These are phyloP conservation scores for Zygotorulaspora mrakii DNA, from an alignment of 1,139 yeast species.

Conservation along the genomic window DNA sequence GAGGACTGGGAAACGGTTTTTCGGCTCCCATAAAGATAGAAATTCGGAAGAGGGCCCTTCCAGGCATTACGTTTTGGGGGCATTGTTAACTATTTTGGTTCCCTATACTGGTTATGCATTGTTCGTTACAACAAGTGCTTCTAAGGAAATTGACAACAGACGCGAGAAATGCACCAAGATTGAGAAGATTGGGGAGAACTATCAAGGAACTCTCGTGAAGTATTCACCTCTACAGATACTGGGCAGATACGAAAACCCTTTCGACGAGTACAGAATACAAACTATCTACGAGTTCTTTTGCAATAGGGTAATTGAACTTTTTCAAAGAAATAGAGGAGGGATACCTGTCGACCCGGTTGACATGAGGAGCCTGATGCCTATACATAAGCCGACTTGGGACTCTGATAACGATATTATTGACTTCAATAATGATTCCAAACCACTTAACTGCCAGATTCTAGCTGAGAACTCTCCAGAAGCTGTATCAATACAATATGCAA, in stretches of 20 bases:
- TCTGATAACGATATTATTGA: constrained; percentile 30
- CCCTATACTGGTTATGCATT: constrained; percentile 69
- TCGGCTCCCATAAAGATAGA: constrained; percentile 7
- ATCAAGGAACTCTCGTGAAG: constrained; percentile 35
- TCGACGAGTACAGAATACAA: constrained; percentile 85
- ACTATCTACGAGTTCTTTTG: constrained; percentile 79
- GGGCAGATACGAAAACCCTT: constrained; percentile 88
- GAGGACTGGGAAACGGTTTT: constrained; percentile 2
- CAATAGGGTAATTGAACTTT: constrained; percentile 66
- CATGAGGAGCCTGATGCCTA: constrained; percentile 55
- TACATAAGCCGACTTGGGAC: constrained; percentile 46
- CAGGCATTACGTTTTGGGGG: constrained; percentile 18
- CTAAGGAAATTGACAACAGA: constrained; percentile 53
- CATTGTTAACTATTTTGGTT: constrained; percentile 39
- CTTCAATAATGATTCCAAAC: constrained; percentile 42
- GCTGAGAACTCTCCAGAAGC: constrained; percentile 21
- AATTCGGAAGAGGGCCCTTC: constrained; percentile 9
- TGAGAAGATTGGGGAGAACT: constrained; percentile 27
- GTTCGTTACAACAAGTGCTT: constrained; percentile 56
- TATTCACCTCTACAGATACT: constrained; percentile 53
- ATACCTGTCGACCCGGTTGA: constrained; percentile 49
- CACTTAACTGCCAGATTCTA: constrained; percentile 24
- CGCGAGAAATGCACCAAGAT: constrained; percentile 34
- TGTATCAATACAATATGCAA: constrained; percentile 8
- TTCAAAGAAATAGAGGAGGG: constrained; percentile 67